Evolutionary conservation across 305 asterid species (phyloP).

Genomic region (Fraxinus dipetala): DNA sequence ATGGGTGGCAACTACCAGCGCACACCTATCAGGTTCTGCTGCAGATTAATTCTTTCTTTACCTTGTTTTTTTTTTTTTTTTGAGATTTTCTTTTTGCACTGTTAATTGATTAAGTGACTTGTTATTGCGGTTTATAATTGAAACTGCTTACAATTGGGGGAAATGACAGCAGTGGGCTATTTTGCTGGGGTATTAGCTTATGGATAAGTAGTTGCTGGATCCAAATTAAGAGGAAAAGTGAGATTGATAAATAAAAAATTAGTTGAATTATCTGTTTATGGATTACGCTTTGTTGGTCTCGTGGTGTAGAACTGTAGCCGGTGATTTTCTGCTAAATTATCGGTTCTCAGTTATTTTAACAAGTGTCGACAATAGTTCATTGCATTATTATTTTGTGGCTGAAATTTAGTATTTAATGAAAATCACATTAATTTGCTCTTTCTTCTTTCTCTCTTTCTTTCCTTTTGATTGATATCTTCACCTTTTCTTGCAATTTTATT

Average conservation of each 20-base stretch:
- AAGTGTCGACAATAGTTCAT: neutral
- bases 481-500: neutral
- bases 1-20: conserved; percentile 97
- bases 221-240: neutral
- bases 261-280: neutral
- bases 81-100: neutral
- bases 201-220: neutral
- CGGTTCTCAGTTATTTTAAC: neutral
- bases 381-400: neutral
- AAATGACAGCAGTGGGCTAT: neutral
- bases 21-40: conserved; percentile 84
- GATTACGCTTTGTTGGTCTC: neutral
- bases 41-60: neutral
- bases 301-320: neutral
- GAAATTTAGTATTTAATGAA: neutral
- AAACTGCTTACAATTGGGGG: neutral
- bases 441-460: neutral
- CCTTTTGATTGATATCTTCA: neutral
- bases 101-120: conserved; percentile 12
- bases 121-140: conserved; percentile 15
- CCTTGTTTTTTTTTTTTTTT: neutral
- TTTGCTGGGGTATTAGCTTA: neutral
- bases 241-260: neutral
- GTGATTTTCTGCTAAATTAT: neutral
- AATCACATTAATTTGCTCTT: neutral